Evolutionary conservation across 805 yeast genomes (phyloP).

Genomic region (Barnettozyma siamensis): DNA sequence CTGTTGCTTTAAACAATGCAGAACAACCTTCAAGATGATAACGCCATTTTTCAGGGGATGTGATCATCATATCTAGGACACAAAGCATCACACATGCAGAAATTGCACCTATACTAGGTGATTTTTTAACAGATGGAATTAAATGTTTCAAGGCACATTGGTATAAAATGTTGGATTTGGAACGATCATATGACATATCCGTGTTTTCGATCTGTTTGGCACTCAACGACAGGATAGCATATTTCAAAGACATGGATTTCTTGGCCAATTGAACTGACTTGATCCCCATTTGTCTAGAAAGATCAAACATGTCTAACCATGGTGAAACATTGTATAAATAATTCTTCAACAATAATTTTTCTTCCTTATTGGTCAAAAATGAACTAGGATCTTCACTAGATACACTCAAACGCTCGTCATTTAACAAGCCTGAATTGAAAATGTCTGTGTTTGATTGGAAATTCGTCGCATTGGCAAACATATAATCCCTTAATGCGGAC

Average conservation of each 20-base stretch:
- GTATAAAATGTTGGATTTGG: slow-evolving; percentile 28
- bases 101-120: slow-evolving; percentile 26
- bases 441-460: slow-evolving; percentile 8
- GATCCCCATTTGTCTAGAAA: slow-evolving; percentile 30
- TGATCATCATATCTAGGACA: slow-evolving; percentile 38
- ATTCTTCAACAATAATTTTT: slow-evolving; percentile 27
- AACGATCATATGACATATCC: slow-evolving; percentile 21
- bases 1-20: slow-evolving; percentile 31
- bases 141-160: slow-evolving; percentile 29
- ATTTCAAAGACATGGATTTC: slow-evolving; percentile 28
- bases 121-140: slow-evolving; percentile 31
- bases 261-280: slow-evolving; percentile 34
- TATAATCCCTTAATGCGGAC: slow-evolving; percentile 33
- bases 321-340: slow-evolving; percentile 35
- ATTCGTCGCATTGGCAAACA: slow-evolving; percentile 32
- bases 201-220: slow-evolving; percentile 30
- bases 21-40: slow-evolving; percentile 36
- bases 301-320: slow-evolving; percentile 36
- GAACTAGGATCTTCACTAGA: slow-evolving; percentile 8
- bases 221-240: slow-evolving; percentile 30
- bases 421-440: slow-evolving; percentile 1
- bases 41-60: slow-evolving; percentile 34
- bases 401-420: neutral
- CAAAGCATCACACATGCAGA: slow-evolving; percentile 37
- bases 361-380: slow-evolving; percentile 29